Percentiles rank a stretch among this genome's conserved stretches.
Conservation (phyloP, 129 eudicot species). For the Tagetes patula region DNA sequence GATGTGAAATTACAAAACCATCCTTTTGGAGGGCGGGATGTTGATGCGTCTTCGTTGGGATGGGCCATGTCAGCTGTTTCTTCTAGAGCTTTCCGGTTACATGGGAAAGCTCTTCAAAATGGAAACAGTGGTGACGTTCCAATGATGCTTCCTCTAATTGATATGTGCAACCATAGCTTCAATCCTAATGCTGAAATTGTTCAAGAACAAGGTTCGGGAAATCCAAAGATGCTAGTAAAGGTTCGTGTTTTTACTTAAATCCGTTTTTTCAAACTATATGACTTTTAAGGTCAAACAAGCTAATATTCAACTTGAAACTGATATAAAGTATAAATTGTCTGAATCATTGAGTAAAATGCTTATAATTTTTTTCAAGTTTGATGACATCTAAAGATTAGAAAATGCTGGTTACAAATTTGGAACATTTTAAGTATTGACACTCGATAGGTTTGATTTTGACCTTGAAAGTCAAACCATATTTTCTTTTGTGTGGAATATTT, state of each 20-base stretch:
- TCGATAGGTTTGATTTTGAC: background rate
- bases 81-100: constrained; percentile 85
- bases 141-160: constrained; percentile 98
- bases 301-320: background rate
- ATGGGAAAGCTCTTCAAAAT: constrained; percentile 51
- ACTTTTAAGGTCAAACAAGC: background rate
- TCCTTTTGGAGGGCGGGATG: constrained; percentile 79
- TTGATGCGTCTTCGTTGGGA: constrained; percentile 85
- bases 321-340: background rate
- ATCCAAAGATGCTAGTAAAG: constrained; percentile 9
- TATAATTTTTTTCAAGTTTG: background rate
- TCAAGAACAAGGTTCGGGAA: constrained; percentile 54
- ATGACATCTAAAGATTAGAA: background rate
- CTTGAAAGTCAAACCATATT: background rate
- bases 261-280: background rate
- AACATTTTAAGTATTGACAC: background rate
- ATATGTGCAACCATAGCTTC: constrained; percentile 98
- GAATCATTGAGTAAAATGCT: background rate
- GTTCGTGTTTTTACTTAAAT: background rate
- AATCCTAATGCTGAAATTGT: constrained; percentile 81
- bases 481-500: background rate
- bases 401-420: background rate
- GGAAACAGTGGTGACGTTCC: constrained; percentile 54
- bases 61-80: constrained; percentile 99
- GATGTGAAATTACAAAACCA: constrained; percentile 53